A percentile compares a stretch with the other conserved stretches of the same genome.
These are phyloP conservation scores for Plectosphaerella sp. DNA, from an alignment of 2,329 filamentous ascomycete species.

Conservation along the genomic window DNA sequence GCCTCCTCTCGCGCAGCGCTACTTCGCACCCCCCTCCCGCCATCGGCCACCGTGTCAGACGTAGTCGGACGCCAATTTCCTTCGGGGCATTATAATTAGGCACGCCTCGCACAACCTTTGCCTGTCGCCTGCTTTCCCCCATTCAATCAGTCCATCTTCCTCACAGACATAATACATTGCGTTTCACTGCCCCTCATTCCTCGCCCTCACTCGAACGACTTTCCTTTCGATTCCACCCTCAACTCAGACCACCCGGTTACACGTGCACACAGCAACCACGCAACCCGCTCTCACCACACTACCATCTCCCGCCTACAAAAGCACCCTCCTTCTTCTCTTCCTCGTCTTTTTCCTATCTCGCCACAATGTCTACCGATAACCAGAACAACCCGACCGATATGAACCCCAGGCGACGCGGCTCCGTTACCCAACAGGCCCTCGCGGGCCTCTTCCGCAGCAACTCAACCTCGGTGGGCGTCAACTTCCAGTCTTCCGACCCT, in stretches of 20 bases:
- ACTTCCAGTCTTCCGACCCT: conserved; percentile 43
- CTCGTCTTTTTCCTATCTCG: neutral
- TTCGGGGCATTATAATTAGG: conserved; percentile 1
- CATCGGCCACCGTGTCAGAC: conserved; percentile 7
- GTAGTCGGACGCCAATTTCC: conserved; percentile 9
- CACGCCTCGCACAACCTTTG: conserved; percentile 6
- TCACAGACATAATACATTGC: conserved; percentile 9
- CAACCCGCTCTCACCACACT: neutral
- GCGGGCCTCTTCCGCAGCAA: conserved; percentile 56
- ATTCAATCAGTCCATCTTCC: conserved; percentile 11
- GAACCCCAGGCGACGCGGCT: conserved; percentile 44
- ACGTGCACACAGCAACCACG: neutral
- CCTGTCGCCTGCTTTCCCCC: conserved; percentile 8
- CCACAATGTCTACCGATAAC: conserved; percentile 12
- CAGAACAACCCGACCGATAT: conserved; percentile 12
- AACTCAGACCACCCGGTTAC: conserved; percentile 7
- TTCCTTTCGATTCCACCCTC: conserved; percentile 11
- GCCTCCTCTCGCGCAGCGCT: too few relatives aligned
- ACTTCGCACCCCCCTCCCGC: neutral
- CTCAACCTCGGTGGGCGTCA: conserved; percentile 40
- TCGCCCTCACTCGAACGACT: conserved; percentile 8
- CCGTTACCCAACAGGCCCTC: conserved; percentile 52
- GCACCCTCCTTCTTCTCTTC: neutral
- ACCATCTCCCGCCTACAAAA: conserved; percentile 4
- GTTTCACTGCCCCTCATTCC: conserved; percentile 6